Evolutionary conservation across 1,284 basidiomycete genomes (phyloP).

Genomic region (Kalmanozyma brasiliensis): DNA sequence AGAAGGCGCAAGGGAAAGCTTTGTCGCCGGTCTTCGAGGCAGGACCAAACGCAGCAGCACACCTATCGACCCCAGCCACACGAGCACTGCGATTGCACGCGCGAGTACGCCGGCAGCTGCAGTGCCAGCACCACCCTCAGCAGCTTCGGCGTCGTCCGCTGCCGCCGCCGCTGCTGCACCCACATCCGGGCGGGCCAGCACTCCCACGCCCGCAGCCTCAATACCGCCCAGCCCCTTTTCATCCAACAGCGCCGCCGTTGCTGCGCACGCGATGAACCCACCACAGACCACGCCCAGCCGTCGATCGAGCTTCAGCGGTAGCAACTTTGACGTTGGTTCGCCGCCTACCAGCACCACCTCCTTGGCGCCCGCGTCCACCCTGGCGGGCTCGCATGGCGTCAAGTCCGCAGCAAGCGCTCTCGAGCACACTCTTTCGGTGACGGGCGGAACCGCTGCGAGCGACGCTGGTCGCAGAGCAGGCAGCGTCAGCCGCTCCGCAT

Average conservation of each 20-base stretch:
- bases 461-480: conserved; percentile 29
- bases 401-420: conserved; percentile 10
- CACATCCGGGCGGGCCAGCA: conserved; percentile 37
- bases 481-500: conserved; percentile 54
- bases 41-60: conserved; percentile 57
- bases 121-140: conserved; percentile 4
- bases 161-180: conserved; percentile 21
- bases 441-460: conserved; percentile 9
- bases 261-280: conserved; percentile 59
- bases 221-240: conserved; percentile 54
- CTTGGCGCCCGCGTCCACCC: conserved; percentile 40
- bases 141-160: too few relatives aligned
- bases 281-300: conserved; percentile 60
- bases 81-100: conserved; percentile 20
- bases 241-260: conserved; percentile 30
- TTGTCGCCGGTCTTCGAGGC: conserved; percentile 49
- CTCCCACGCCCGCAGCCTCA: conserved; percentile 46
- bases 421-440: conserved; percentile 17
- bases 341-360: conserved; percentile 62
- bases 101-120: conserved; percentile 36
- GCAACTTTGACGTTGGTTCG: conserved; percentile 57
- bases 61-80: conserved; percentile 48
- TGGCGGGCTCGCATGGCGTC: conserved; percentile 23
- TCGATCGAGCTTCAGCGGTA: conserved; percentile 63
- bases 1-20: conserved; percentile 47